A percentile compares a stretch with the other conserved stretches of the same genome.
These are phyloP conservation scores for Rutstroemia sp. DNA, from an alignment of 2,329 filamentous ascomycete species.

Conservation along the genomic window DNA sequence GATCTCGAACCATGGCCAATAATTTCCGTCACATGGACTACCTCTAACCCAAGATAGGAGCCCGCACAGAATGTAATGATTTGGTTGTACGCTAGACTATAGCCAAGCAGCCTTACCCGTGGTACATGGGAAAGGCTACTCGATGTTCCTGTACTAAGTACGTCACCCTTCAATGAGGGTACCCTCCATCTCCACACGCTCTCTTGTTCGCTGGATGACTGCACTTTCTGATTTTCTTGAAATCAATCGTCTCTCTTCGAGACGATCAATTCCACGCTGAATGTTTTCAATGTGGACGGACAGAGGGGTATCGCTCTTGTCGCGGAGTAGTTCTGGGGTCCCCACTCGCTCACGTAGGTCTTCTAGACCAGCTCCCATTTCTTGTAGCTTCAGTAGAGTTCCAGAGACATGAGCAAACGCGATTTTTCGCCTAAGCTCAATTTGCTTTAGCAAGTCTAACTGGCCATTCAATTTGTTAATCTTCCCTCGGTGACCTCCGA, in stretches of 20 bases:
- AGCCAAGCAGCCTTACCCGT: neutral
- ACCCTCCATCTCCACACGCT: slow-evolving; percentile 36
- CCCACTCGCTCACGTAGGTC: slow-evolving; percentile 66
- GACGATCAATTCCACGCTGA: slow-evolving; percentile 61
- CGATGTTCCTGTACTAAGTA: neutral
- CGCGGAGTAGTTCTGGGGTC: slow-evolving; percentile 52
- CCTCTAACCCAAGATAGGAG: too few species aligned
- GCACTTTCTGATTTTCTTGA: slow-evolving; percentile 53
- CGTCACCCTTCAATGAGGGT: slow-evolving; percentile 22
- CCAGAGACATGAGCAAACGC: slow-evolving; percentile 62
- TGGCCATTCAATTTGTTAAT: slow-evolving; percentile 56
- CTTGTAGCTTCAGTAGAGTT: slow-evolving; percentile 65
- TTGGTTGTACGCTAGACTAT: neutral
- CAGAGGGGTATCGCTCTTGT: slow-evolving; percentile 50
- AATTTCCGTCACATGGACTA: too few species aligned
- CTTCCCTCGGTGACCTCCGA: slow-evolving; percentile 60
- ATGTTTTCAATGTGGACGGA: slow-evolving; percentile 71
- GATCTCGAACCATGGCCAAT: too few species aligned
- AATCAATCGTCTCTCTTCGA: slow-evolving; percentile 56
- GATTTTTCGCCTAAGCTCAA: slow-evolving; percentile 56
- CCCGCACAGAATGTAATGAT: neutral
- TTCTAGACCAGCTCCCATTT: slow-evolving; percentile 62
- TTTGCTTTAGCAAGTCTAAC: slow-evolving; percentile 54
- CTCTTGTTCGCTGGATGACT: slow-evolving; percentile 44
- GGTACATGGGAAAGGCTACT: neutral